phyloP scores from a whole-genome alignment of 805 yeast species.

The Metschnikowia dekortorum region DNA sequence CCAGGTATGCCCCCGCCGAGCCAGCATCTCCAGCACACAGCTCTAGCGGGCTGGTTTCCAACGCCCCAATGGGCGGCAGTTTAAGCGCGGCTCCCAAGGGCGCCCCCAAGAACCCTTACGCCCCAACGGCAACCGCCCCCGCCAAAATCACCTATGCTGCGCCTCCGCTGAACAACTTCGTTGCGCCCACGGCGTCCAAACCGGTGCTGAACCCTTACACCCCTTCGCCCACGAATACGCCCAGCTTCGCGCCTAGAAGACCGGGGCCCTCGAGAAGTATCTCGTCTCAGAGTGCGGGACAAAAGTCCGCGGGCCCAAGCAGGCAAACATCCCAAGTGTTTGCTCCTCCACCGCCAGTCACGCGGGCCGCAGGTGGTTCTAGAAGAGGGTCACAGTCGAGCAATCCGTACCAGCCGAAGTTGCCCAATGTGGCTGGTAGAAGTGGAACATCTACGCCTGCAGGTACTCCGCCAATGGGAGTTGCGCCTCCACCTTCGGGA shows the following conservation, averaged over 20 bases:
- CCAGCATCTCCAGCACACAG: slow-evolving; percentile 25
- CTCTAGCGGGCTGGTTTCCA: slow-evolving; percentile 21
- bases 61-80: slow-evolving; percentile 10
- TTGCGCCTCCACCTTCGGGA: neutral
- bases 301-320: slow-evolving; percentile 1
- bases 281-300: neutral
- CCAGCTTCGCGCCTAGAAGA: neutral
- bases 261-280: neutral
- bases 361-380: slow-evolving; percentile 2
- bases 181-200: slow-evolving; percentile 12
- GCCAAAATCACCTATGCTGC: slow-evolving; percentile 33
- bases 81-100: slow-evolving; percentile 2
- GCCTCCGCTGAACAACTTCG: slow-evolving; percentile 20
- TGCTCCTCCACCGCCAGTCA: slow-evolving; percentile 5
- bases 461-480: neutral
- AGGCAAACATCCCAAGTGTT: slow-evolving; percentile 6
- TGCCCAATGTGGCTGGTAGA: neutral
- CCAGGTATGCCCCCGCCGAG: slow-evolving; percentile 20
- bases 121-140: slow-evolving; percentile 17
- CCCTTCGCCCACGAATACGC: slow-evolving; percentile 2
- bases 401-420: slow-evolving; percentile 1
- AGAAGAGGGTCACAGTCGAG: slow-evolving; percentile 1
- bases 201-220: slow-evolving; percentile 13
- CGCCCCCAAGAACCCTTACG: slow-evolving; percentile 24
- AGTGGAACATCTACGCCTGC: neutral